Evolutionary conservation across 2,329 filamentous ascomycete species (phyloP), one percentile per base, ranked within the genome.

Genomic region (Lachnellula hyalina): DNA sequence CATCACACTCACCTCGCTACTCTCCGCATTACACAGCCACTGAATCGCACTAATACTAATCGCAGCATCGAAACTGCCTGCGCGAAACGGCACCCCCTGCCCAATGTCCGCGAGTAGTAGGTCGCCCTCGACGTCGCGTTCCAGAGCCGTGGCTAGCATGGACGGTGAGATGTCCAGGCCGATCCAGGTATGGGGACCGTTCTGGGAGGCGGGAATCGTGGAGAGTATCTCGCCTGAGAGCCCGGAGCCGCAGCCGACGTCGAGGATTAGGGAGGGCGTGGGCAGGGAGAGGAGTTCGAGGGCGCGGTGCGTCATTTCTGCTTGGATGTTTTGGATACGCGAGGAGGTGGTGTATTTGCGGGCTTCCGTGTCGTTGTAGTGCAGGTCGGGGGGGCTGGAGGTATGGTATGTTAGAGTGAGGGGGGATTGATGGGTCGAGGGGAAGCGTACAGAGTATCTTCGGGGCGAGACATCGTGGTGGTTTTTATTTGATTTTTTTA

Each of bases 301-400:
- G 35, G 94, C 94, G 54, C 94, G 89, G 64, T 90, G 81, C 28
- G 94, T 96, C 94, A 99, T 99, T 59, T 85, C 83, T 0, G 92
- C 88, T 73, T 99, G 94, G 65, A 99, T 96, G 65, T 89, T 91
- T 68, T 94, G 90, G 69, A 99, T 97, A 61, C 94, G 90, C 4
- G 91, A 96, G 61, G 86, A 93, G 4, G 93, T 96, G 8, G 94
- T 97, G 78, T 99, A 99, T 79, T 97, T 97, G 71, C 89, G 87
- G 34, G 94, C 93, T 78, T 96, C 93, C 72, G 80, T 79, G 75
- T 97, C 93, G 78, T 96, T 87, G 81, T 99, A 99, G 78, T 96
- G 95, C 69, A 97, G 87, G 75, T 99, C 94, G 62, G 94, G 93
- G 49, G 92, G 90, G 70, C 90, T 95, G 57, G 57, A 50, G 36